Evolutionary conservation across 495 filamentous ascomycete genomes (phyloP).

Genomic region (Daldinia decipiens): DNA sequence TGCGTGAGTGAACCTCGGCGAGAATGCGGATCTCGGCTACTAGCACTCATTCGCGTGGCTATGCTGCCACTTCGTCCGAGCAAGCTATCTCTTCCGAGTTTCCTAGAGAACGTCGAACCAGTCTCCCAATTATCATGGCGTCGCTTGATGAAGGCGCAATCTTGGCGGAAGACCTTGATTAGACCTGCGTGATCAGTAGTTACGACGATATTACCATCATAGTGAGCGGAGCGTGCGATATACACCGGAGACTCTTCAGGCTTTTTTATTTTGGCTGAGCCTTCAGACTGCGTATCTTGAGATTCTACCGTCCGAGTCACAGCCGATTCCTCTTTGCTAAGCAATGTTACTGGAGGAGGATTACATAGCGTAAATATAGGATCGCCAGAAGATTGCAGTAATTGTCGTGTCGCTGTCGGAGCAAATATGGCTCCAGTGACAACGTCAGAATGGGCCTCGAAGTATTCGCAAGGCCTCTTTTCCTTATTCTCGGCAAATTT

Average conservation of each 20-base stretch:
- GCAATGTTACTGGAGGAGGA: slow-evolving; percentile 87
- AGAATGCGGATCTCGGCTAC: slow-evolving; percentile 61
- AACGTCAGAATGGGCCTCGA: slow-evolving; percentile 88
- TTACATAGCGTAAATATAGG: slow-evolving; percentile 97
- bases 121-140: slow-evolving; percentile 72
- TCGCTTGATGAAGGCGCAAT: slow-evolving; percentile 77
- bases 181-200: slow-evolving; percentile 87
- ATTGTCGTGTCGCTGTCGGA: slow-evolving; percentile 78
- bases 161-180: slow-evolving; percentile 94
- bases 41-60: slow-evolving; percentile 63
- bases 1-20: slow-evolving; percentile 63
- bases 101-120: slow-evolving; percentile 80
- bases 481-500: slow-evolving; percentile 74
- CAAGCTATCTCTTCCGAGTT: slow-evolving; percentile 61
- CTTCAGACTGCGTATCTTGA: slow-evolving; percentile 51
- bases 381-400: slow-evolving; percentile 83
- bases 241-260: slow-evolving; percentile 70
- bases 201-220: slow-evolving; percentile 89
- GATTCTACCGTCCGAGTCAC: slow-evolving; percentile 48
- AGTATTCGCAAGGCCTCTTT: slow-evolving; percentile 82
- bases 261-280: slow-evolving; percentile 47
- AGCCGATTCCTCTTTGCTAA: slow-evolving; percentile 73
- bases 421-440: slow-evolving; percentile 90
- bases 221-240: slow-evolving; percentile 76
- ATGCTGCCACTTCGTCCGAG: slow-evolving; percentile 74